Base-by-base conservation (phyloP, 495 filamentous ascomycete genomes). In the Penicillium salamii region DNA sequence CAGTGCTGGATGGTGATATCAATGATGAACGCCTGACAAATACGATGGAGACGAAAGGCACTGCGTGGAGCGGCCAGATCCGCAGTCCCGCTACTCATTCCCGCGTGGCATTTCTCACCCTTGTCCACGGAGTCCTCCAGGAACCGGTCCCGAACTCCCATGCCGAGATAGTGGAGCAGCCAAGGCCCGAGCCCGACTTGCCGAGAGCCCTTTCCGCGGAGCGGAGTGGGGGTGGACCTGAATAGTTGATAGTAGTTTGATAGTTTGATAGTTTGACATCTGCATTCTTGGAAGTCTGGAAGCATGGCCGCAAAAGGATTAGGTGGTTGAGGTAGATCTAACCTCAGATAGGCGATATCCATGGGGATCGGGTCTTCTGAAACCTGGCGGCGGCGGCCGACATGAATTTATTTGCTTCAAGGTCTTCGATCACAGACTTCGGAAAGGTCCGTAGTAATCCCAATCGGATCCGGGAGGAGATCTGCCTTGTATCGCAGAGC, bases 401-500 rank as follows among this genome's bases (percentile, higher is more conserved):
- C 8, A 26, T 26, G 23, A 26, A 8, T 4, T 26, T 26, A 8
- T 26, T 26, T 26, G n/a, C 6, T 18, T 39, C 1, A 20, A 35
- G 46, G 23, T 19, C 13, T 34, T 24, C n/a, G 29, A 32, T 13
- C 3, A n/a, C 42, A 28, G 40, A 32, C 13, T 5, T 49, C 52
- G 48, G 57, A 49, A 35, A 42, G 21, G 49, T 17, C 53, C 49
- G 39, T 43, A 11, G 20, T 2, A 14, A n/a, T 11, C 7, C 15
- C 2, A 21, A 18, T 5, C 24, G 13, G 15, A n/a, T 31, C 9
- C 28, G 37, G 36, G 38, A 50, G 34, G 23, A 7, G 13, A 28
- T 51, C 3, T 50, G 41, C 53, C n/a, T 21, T 18, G 50, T 52
- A 56, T 13, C 42, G 53, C 24, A 36, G 29, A 32, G 53, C 38